phyloP scores from a whole-genome alignment of 2,329 filamentous ascomycete genomes.

The Trichoderma gracile region DNA sequence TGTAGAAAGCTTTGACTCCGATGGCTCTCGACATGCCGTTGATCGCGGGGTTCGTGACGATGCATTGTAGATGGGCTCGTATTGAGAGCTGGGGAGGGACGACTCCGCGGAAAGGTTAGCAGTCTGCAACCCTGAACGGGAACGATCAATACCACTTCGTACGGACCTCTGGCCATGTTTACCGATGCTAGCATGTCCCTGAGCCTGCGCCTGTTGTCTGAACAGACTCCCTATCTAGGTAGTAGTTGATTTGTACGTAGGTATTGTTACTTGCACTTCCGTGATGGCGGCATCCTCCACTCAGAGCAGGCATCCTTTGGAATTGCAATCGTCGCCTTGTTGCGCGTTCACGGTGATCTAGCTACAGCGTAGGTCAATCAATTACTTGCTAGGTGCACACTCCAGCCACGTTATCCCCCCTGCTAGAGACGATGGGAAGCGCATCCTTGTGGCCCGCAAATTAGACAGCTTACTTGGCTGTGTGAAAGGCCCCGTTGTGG shows the following conservation, averaged over 20 bases:
- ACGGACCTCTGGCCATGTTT: no score
- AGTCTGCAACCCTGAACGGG: background rate
- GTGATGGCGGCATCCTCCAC: constrained; percentile 11
- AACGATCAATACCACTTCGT: background rate
- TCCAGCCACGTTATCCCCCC: background rate
- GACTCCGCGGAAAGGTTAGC: background rate
- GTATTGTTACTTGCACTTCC: background rate
- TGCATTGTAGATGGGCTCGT: background rate
- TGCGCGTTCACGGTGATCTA: background rate
- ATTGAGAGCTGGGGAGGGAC: background rate
- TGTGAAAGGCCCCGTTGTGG: background rate
- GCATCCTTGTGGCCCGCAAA: constrained; percentile 7
- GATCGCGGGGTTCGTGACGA: background rate
- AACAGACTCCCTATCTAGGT: no score
- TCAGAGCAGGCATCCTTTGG: constrained; percentile 5
- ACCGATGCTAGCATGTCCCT: no score
- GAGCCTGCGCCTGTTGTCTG: background rate
- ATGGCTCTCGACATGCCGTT: constrained; percentile 13
- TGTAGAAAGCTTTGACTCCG: constrained; percentile 15
- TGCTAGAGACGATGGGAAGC: background rate
- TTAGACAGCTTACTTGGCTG: background rate
- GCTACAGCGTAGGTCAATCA: background rate
- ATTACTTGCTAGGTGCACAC: background rate
- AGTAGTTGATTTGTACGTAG: no score
- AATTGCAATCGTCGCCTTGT: constrained; percentile 20